A percentile compares a stretch with the other conserved stretches of the same genome.
phyloP scores from a whole-genome alignment of 164 flowering plant genomes.

The Sedum album region DNA sequence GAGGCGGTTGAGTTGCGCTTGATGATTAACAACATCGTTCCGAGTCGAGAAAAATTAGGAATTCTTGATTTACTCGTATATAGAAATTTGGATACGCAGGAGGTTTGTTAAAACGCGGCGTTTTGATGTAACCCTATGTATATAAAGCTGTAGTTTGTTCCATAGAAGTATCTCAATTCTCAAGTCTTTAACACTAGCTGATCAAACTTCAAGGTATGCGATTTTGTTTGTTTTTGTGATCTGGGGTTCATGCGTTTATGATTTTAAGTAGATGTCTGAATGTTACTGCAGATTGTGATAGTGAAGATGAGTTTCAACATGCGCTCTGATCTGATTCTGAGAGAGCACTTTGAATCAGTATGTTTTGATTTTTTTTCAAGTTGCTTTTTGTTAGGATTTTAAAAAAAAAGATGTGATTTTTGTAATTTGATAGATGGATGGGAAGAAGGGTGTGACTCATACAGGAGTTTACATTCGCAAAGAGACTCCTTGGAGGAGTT shows the following conservation, averaged over 20 bases:
- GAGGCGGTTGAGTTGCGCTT: neutral
- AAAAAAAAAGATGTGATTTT: neutral
- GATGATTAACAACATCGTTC: neutral
- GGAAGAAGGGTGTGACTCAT: too few relatives aligned
- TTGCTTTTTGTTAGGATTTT: neutral
- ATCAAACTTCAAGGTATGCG: too few relatives aligned
- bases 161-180: too few relatives aligned
- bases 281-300: neutral
- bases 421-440: neutral
- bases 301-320: neutral
- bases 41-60: too few relatives aligned
- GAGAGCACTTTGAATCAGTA: neutral
- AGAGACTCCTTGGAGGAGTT: too few relatives aligned
- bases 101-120: neutral
- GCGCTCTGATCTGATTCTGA: neutral
- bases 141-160: too few relatives aligned
- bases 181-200: too few relatives aligned
- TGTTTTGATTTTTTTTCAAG: neutral
- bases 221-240: neutral
- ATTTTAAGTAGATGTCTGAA: neutral
- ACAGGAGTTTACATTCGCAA: neutral
- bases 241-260: neutral
- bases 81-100: too few relatives aligned
- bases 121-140: too few relatives aligned
- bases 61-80: too few relatives aligned